These are phyloP conservation scores for Backusella circina DNA, from an alignment of 192 early-diverging fungal genomes.

Conservation along the genomic window DNA sequence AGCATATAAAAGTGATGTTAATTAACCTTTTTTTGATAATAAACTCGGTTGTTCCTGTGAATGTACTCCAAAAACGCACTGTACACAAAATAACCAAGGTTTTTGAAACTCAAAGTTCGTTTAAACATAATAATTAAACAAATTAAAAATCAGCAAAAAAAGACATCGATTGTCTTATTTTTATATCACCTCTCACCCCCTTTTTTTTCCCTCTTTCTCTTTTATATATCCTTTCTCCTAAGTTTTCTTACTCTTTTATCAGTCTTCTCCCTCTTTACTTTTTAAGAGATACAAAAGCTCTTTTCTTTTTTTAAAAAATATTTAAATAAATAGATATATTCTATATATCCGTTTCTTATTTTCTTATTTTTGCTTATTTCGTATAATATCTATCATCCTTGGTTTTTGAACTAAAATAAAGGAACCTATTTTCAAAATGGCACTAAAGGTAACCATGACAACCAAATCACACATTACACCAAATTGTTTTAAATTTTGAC, in stretches of 20 bases:
- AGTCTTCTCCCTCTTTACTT: conserved; percentile 16
- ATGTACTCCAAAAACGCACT: neutral
- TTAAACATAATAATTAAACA: neutral
- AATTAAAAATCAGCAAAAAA: neutral
- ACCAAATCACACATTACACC: neutral
- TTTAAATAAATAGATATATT: neutral
- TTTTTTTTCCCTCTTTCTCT: conserved; percentile 25
- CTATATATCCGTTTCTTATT: neutral
- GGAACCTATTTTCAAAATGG: neutral
- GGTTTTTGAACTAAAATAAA: neutral
- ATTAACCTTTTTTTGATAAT: neutral
- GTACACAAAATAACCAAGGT: neutral
- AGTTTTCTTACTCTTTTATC: neutral
- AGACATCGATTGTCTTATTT: neutral
- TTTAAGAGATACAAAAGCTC: neutral
- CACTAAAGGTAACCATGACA: neutral
- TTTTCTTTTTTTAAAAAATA: neutral
- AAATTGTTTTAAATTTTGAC: neutral
- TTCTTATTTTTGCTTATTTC: neutral
- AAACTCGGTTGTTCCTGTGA: neutral
- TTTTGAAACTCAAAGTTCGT: neutral
- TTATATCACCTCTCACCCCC: neutral
- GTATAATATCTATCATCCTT: no score
- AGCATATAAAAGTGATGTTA: neutral
- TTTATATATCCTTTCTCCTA: conserved; percentile 18